phyloP scores from a whole-genome alignment of 2,329 filamentous ascomycete species.

The Xylaria sp. region DNA sequence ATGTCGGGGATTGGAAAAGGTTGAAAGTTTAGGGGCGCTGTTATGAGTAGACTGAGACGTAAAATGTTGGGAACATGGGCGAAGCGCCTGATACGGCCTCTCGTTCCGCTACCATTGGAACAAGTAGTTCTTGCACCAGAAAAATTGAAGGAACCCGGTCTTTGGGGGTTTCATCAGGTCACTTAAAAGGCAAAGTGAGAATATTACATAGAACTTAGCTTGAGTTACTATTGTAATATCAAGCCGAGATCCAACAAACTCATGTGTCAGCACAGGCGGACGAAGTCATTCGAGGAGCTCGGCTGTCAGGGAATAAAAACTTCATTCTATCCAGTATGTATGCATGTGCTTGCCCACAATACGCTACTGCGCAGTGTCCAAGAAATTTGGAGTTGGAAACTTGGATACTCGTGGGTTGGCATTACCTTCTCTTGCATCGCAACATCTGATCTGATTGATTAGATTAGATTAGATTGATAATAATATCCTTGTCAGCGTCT shows the following conservation, averaged over 20 bases:
- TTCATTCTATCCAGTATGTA: not conserved
- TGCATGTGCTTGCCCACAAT: not conserved
- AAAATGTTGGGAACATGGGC: not conserved
- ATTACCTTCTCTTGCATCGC: conserved; percentile 8
- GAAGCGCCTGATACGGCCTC: not conserved
- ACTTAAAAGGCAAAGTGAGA: not conserved
- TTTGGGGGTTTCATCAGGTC: conserved; percentile 4
- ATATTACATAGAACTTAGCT: not conserved
- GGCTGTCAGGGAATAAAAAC: not conserved
- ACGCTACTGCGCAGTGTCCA: not conserved
- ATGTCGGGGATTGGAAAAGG: not conserved
- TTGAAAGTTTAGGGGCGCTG: not conserved
- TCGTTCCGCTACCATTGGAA: not conserved
- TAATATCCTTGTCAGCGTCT: not conserved
- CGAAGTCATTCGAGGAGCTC: not conserved
- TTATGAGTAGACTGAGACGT: no score
- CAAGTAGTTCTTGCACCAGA: not conserved
- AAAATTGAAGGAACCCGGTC: not conserved
- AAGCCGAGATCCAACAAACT: conserved; percentile 10
- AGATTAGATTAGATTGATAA: conserved; percentile 36
- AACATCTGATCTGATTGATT: conserved; percentile 29
- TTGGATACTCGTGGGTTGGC: conserved; percentile 6
- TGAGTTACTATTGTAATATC: no score
- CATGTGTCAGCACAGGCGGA: not conserved
- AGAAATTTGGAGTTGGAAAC: not conserved